These are phyloP conservation scores for Lactuca sativa DNA, from an alignment of 129 eudicot genomes.

Conservation along the genomic window DNA sequence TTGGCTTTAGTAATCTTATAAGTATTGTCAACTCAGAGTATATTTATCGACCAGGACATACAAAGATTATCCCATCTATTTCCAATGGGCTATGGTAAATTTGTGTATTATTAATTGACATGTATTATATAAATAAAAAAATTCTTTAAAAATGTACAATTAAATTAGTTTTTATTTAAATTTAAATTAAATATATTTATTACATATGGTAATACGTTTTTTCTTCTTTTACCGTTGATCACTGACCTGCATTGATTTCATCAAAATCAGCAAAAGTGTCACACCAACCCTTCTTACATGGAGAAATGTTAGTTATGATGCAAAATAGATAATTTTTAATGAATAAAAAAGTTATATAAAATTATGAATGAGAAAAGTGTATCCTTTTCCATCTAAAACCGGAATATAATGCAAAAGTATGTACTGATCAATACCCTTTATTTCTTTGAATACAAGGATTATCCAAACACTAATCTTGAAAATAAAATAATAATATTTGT, in stretches of 20 bases:
- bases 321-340: not conserved
- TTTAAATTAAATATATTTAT: not conserved
- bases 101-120: no score
- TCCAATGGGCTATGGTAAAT: not conserved
- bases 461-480: slow-evolving; percentile 37
- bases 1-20: slow-evolving; percentile 4
- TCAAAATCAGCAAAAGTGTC: slow-evolving; percentile 35
- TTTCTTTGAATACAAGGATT: slow-evolving; percentile 39
- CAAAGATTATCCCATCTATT: not conserved
- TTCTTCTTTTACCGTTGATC: not conserved
- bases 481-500: slow-evolving; percentile 36
- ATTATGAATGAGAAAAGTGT: not conserved
- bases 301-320: slow-evolving; percentile 15
- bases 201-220: not conserved
- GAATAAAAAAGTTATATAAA: not conserved
- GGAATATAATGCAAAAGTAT: slow-evolving; percentile 7
- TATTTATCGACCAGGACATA: not conserved
- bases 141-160: no score
- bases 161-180: no score
- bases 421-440: slow-evolving; percentile 24
- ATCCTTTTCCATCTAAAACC: not conserved
- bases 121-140: no score
- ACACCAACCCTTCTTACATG: slow-evolving; percentile 18
- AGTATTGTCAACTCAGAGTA: not conserved
- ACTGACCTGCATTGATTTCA: slow-evolving; percentile 21